Percentiles rank a stretch among this genome's conserved stretches.
These are phyloP conservation scores for Colletotrichum agaves DNA, from an alignment of 2,329 filamentous ascomycete species.

Conservation along the genomic window DNA sequence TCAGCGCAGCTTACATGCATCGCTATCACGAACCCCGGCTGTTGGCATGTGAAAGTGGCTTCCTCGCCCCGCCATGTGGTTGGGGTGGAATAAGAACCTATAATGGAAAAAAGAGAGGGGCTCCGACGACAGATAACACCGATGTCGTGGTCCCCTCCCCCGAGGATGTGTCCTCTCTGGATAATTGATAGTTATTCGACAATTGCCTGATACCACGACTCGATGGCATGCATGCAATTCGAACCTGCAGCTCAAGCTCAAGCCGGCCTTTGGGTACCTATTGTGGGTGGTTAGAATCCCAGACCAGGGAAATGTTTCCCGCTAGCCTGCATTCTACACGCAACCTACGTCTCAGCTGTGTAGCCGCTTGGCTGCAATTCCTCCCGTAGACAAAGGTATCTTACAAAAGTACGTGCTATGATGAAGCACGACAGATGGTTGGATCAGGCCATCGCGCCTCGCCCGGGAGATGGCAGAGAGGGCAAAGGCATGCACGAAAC, in stretches of 20 bases:
- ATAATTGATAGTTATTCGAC: conserved; percentile 2
- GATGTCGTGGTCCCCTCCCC: neutral
- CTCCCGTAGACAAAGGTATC: neutral
- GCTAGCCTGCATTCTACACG: too few species aligned
- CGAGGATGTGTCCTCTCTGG: neutral
- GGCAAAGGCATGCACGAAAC: conserved; percentile 6
- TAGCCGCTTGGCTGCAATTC: neutral
- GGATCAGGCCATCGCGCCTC: neutral
- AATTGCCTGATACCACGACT: conserved; percentile 6
- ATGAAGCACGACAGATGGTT: neutral
- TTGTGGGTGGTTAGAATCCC: too few species aligned
- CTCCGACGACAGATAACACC: neutral
- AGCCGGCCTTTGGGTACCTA: too few species aligned
- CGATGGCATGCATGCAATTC: neutral
- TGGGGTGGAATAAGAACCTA: neutral
- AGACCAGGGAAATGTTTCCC: too few species aligned
- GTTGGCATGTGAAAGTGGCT: conserved; percentile 36
- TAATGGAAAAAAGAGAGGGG: neutral
- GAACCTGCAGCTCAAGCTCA: too few species aligned
- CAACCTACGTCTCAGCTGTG: neutral
- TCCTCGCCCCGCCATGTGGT: conserved; percentile 16
- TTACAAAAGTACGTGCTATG: neutral
- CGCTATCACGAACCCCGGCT: conserved; percentile 25
- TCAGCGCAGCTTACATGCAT: conserved; percentile 24
- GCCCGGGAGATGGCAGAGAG: neutral